phyloP scores from a whole-genome alignment of 2,329 filamentous ascomycete genomes.

The Fusarium abutilonis region DNA sequence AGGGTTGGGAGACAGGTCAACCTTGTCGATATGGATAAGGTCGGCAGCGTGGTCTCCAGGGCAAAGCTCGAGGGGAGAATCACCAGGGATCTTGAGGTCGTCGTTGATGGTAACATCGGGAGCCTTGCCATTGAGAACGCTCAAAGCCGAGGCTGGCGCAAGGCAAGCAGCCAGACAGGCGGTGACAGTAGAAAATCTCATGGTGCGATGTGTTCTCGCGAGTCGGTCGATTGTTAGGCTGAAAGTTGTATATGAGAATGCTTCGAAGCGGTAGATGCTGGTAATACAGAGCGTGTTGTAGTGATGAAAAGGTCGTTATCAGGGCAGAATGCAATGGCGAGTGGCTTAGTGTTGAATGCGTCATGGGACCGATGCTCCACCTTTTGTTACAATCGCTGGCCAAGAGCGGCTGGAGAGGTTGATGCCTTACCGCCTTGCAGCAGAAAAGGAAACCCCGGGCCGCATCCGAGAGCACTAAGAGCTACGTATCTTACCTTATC shows the following conservation, averaged over 20 bases:
- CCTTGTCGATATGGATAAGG: constrained; percentile 78
- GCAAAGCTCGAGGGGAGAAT: constrained; percentile 88
- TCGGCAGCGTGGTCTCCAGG: constrained; percentile 71
- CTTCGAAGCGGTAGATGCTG: constrained; percentile 13
- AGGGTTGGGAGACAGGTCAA: constrained; percentile 87
- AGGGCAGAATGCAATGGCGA: constrained; percentile 42
- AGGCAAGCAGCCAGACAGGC: constrained; percentile 58
- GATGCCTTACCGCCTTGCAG: constrained; percentile 44
- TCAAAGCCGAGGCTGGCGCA: constrained; percentile 57
- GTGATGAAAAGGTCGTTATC: constrained; percentile 41
- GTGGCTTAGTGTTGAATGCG: constrained; percentile 48
- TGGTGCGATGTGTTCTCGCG: constrained; percentile 31
- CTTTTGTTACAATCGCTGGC: constrained; percentile 34
- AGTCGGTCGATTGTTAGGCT: background rate
- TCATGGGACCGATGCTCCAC: constrained; percentile 51
- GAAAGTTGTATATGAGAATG: background rate
- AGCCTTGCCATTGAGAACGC: constrained; percentile 51
- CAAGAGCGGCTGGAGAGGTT: constrained; percentile 27
- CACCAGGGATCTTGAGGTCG: constrained; percentile 76
- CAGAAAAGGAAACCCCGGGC: constrained; percentile 11
- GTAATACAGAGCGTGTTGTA: constrained; percentile 24
- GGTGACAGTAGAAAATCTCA: constrained; percentile 55
- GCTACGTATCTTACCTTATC: constrained; percentile 27
- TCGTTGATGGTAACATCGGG: constrained; percentile 57
- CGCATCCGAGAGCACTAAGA: constrained; percentile 32